Percentiles rank a stretch among this genome's conserved stretches.
phyloP scores from a whole-genome alignment of 2,329 filamentous ascomycete species.

The Phyllosticta citribraziliensis region DNA sequence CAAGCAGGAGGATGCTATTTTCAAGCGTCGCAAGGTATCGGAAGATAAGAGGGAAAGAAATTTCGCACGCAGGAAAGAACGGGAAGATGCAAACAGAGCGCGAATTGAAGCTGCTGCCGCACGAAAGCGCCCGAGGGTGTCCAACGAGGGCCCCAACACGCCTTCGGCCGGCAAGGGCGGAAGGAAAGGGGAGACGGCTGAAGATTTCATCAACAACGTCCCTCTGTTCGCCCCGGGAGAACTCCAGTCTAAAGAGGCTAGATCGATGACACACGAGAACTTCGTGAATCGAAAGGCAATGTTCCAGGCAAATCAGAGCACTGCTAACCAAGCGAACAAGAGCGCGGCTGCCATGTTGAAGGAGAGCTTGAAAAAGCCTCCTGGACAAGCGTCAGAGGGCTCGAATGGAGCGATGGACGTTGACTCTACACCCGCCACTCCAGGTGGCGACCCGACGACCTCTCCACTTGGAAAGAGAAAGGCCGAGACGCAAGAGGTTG shows the following conservation, averaged over 20 bases:
- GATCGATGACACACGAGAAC: constrained; percentile 72
- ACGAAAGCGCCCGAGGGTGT: neutral
- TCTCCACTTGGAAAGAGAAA: constrained; percentile 67
- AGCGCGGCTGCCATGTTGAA: constrained; percentile 89
- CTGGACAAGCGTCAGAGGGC: constrained; percentile 17
- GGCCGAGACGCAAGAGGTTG: constrained; percentile 56
- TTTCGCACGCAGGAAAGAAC: constrained; percentile 13
- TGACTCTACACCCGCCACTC: constrained; percentile 13
- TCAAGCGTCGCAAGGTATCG: constrained; percentile 73
- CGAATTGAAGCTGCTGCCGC: neutral
- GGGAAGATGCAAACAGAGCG: constrained; percentile 2
- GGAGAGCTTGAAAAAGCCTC: constrained; percentile 42
- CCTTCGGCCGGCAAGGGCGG: constrained; percentile 1
- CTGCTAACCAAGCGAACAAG: constrained; percentile 78
- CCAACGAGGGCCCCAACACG: constrained; percentile 1
- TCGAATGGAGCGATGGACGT: constrained; percentile 15
- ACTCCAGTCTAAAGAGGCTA: constrained; percentile 27
- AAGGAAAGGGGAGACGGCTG: constrained; percentile 12
- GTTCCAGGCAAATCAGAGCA: constrained; percentile 23
- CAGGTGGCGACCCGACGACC: constrained; percentile 22
- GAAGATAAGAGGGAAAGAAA: constrained; percentile 52
- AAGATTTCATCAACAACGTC: constrained; percentile 18
- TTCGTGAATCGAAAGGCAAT: constrained; percentile 63
- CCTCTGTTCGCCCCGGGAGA: constrained; percentile 26
- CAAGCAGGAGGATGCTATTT: constrained; percentile 89